Evolutionary conservation across 331 rosid species (phyloP), one percentile per base, ranked within the genome.

Genomic region (Quercus lobata): DNA sequence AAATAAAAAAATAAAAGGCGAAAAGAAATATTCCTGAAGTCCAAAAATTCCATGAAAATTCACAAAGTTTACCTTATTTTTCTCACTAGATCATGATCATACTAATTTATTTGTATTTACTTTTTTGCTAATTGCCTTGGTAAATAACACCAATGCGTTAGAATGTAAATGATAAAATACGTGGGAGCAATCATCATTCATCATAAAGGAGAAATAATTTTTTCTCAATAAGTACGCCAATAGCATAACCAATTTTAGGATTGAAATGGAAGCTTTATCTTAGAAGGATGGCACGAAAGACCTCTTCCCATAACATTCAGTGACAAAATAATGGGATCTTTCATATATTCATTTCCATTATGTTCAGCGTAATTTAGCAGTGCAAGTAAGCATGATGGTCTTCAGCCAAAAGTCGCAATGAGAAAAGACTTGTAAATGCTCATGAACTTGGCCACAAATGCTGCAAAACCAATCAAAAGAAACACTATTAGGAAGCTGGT

Each of bases 381-480:
- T 60, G 34, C 57, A 75, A 35, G 63, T 25, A 72, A 80, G 74
- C 17, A 82, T 14, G 21, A 61, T 24, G 41, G 41, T 29, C 84
- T 73, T 91, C 86, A 95, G 83, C 97, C 99, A 18, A 95, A 95
- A 30, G 97, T 88, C 19, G 96, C 83, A 57, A 95, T 85, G 80
- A 95, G 97, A 86, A 95, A 95, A 72, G 87, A 81, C 79, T 93
- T 95, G 77, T 93, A 93, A 30, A 91, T 81, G 87, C 97, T 91
- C 99, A 93, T 93, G 91, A 95, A 93, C 87, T 95, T 95, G 7
- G 97, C 97, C 88, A 93, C 97, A 73, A 95, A 93, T 11, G 98
- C 99, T 95, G 97, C 55, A 76, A 80, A 76, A 63, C 24, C 78
- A 10, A 85, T 57, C 69, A 56, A 70, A 5, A 7, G 69, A 70